Evolutionary conservation across 371 early-diverging fungal genomes (phyloP).

Genomic region (Syncephalis fuscata): DNA sequence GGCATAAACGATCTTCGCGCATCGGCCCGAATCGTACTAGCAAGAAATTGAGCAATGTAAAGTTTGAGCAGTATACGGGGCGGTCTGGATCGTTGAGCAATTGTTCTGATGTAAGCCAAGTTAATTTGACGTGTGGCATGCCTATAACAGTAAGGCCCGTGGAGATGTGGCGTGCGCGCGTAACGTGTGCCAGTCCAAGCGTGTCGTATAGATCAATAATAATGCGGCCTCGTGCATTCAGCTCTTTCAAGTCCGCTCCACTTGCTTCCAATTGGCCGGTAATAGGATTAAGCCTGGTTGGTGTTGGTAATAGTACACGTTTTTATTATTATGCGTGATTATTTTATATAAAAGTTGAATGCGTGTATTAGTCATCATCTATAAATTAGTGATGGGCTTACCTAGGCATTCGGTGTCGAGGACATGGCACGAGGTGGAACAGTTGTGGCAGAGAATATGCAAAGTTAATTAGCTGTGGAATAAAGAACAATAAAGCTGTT

Average conservation of each 20-base stretch:
- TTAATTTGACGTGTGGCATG: no score
- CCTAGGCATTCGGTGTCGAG: slow-evolving; percentile 90
- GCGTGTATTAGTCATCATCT: no score
- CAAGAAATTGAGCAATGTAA: slow-evolving; percentile 83
- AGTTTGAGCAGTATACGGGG: slow-evolving; percentile 51
- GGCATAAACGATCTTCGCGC: slow-evolving; percentile 44
- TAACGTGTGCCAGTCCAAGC: slow-evolving; percentile 23
- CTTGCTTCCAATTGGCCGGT: slow-evolving; percentile 8
- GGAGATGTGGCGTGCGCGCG: neutral
- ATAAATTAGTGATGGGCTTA: slow-evolving; percentile 24
- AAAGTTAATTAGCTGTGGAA: slow-evolving; percentile 95
- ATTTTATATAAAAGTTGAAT: slow-evolving; percentile 8
- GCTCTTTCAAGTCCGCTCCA: slow-evolving; percentile 12
- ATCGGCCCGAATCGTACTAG: slow-evolving; percentile 59
- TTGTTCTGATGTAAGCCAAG: no score
- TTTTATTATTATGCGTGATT: slow-evolving; percentile 4
- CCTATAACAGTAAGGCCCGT: slow-evolving; percentile 20
- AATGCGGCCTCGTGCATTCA: slow-evolving; percentile 15
- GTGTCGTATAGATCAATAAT: slow-evolving; percentile 17
- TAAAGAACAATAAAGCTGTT: slow-evolving; percentile 81
- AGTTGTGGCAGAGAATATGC: slow-evolving; percentile 88
- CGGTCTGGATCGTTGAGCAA: slow-evolving; percentile 22
- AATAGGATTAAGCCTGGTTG: slow-evolving; percentile 3
- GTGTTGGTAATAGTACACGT: neutral
- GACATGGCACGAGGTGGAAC: slow-evolving; percentile 89